Conservation (phyloP, 2,329 filamentous ascomycete species). For the Aspergillus ustus region DNA sequence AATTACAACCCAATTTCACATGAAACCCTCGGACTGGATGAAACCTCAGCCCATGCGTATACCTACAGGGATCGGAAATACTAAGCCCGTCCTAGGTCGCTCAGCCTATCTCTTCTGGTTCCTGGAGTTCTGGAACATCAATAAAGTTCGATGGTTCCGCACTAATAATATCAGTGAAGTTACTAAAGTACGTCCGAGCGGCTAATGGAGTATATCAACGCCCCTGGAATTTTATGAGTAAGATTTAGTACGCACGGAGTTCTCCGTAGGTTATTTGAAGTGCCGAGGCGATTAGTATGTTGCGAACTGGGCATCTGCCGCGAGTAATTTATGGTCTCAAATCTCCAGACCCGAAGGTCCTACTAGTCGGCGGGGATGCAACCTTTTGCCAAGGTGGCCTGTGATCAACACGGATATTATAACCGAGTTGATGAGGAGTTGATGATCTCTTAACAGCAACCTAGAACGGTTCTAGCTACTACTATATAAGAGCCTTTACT, state of each 20-base stretch:
- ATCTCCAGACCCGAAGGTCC: no score
- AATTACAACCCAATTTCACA: not conserved
- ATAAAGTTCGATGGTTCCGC: not conserved
- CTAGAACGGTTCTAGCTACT: no score
- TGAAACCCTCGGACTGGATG: not conserved
- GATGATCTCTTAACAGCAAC: no score
- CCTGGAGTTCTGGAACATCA: not conserved
- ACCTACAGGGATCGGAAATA: not conserved
- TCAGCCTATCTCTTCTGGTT: not conserved
- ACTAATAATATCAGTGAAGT: not conserved
- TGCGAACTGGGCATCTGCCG: no score
- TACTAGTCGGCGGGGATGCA: no score
- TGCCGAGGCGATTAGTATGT: not conserved
- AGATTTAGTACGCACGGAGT: no score
- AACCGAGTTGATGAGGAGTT: no score
- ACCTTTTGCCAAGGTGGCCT: no score
- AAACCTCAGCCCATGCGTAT: not conserved
- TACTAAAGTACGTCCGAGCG: not conserved
- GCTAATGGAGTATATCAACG: not conserved
- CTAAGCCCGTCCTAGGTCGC: not conserved
- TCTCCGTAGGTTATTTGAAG: not conserved
- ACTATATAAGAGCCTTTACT: no score
- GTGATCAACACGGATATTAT: no score
- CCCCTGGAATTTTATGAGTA: not conserved
- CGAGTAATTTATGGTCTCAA: no score